Evolutionary conservation across 2,329 filamentous ascomycete genomes (phyloP), one percentile per base, ranked within the genome.

Genomic region (Alternaria atra): DNA sequence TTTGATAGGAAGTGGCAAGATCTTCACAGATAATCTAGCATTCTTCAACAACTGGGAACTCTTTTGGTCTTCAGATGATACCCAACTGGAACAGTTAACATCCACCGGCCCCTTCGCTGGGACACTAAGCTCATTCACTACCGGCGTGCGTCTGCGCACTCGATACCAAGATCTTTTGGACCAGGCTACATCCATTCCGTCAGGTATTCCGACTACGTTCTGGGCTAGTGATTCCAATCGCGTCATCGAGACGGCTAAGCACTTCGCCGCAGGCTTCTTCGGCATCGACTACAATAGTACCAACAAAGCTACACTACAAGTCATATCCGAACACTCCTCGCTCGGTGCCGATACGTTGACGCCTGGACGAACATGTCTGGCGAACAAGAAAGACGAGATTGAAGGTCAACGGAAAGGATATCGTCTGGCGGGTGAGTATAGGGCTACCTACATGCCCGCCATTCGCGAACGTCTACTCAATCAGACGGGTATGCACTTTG

Each of bases 41-140:
- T 88, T 88, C 69, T 73, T 86, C 60, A 84, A 86, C 52, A 60
- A 81, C 40, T 87, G 85, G 85, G 75, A 81, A 35, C 86, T 87
- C 64, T 85, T 88, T 66, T 84, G 84, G 60, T 68, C 78, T 57
- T 69, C 78, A 30, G 71, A 76, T 23, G 70, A 76, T 35, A 61
- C 71, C 7, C 73, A 83, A 52, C 84, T 88, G 56, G 84, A 85
- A 44, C 83, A 87, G 58, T 76, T 88, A 27, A 87, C 86, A 5
- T 79, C 73, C 6, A 86, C 83, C 7, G 85, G 86, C 1, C 85
- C 85, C 0, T 86, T 86, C 67, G 83, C 86, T 10, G 86, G 86
- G 4, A 84, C 82, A 1, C 77, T 86, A 0, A 79, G 83, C 63
- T 80, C 85, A 2, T 86, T 86, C 71, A 81, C 80, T 3, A 85